phyloP scores from a whole-genome alignment of 345 rosid genomes.

The Cardamine chenopodiifolia region DNA sequence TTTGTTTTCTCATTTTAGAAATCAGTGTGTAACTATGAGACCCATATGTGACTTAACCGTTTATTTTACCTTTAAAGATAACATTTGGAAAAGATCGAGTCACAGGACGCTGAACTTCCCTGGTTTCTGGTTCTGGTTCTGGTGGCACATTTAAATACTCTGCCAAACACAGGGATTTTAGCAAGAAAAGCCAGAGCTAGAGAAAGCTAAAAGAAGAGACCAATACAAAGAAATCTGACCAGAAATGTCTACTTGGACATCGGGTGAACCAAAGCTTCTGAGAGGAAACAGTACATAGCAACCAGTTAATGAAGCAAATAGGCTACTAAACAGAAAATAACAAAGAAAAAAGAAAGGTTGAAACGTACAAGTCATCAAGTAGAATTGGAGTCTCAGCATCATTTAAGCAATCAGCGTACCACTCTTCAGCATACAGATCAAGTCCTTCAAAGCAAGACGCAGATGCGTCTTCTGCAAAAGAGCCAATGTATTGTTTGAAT shows the following conservation, averaged over 20 bases:
- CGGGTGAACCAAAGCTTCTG: conserved; percentile 60
- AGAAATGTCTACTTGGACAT: conserved; percentile 62
- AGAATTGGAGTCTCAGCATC: conserved; percentile 57
- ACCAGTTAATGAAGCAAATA: conserved; percentile 31
- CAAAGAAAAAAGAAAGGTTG: not conserved
- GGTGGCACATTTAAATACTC: conserved; percentile 60
- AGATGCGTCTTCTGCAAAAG: conserved; percentile 48
- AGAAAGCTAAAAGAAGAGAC: conserved; percentile 8
- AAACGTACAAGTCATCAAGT: conserved; percentile 69
- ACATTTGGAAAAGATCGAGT: conserved; percentile 64
- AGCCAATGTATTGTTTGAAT: conserved; percentile 13
- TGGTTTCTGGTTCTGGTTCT: conserved; percentile 45
- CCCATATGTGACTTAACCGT: not conserved
- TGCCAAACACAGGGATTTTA: conserved; percentile 34
- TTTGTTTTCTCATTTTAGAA: conserved; percentile 7
- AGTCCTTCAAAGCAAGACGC: conserved; percentile 57
- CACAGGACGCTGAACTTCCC: conserved; percentile 52
- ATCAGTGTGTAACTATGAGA: not conserved
- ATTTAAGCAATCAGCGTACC: conserved; percentile 76
- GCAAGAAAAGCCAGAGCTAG: not conserved
- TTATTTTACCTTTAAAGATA: conserved; percentile 67
- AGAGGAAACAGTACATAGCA: conserved; percentile 24
- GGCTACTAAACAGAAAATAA: conserved; percentile 22
- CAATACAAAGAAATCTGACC: conserved; percentile 43
- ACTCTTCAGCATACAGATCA: conserved; percentile 66